A percentile compares a stretch with the other conserved stretches of the same genome.
Evolutionary conservation across 805 yeast species (phyloP).

Genomic region (Ogataea saltuana): DNA sequence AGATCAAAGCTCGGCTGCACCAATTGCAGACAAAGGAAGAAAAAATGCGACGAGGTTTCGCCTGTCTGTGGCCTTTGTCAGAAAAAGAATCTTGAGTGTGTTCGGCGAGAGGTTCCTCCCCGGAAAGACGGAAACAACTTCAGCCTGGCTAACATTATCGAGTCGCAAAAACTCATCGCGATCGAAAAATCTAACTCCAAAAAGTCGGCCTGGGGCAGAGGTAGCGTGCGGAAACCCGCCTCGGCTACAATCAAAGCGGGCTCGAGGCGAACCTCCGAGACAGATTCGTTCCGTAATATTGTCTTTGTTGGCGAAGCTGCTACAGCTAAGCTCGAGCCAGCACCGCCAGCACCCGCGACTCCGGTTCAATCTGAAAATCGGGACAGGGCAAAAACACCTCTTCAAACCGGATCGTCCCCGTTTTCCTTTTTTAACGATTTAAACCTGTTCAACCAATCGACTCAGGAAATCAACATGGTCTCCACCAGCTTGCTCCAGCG

Average conservation of each 20-base stretch:
- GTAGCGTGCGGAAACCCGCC: neutral
- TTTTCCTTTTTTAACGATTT: too few species aligned
- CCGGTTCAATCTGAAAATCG: neutral
- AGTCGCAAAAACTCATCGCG: constrained; percentile 21
- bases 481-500: constrained; percentile 11
- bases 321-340: neutral
- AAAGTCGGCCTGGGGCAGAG: neutral
- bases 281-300: neutral
- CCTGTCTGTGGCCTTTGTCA: constrained; percentile 49
- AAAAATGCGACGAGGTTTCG: constrained; percentile 49
- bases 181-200: constrained; percentile 12
- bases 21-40: constrained; percentile 45
- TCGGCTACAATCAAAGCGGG: neutral
- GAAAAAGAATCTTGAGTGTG: constrained; percentile 34
- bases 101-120: constrained; percentile 22
- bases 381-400: too few species aligned
- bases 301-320: neutral
- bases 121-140: constrained; percentile 14
- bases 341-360: neutral
- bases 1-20: constrained; percentile 42
- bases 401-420: neutral
- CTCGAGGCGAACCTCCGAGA: too few species aligned
- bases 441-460: neutral
- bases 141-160: constrained; percentile 18
- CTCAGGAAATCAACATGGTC: neutral